Base-by-base conservation (phyloP, 805 yeast genomes). In the Ogataea pignaliae region DNA sequence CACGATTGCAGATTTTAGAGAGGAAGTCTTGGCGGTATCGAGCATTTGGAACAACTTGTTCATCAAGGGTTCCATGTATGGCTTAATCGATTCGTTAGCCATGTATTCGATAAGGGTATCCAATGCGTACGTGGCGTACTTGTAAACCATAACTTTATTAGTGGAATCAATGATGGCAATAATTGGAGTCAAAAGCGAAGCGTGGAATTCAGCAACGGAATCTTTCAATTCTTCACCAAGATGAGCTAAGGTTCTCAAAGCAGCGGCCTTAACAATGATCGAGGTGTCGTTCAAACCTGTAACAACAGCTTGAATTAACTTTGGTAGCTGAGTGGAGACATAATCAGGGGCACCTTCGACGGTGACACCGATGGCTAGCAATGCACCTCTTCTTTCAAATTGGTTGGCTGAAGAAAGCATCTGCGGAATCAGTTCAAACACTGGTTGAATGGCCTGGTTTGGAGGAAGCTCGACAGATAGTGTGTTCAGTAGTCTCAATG, bases 321-420 rank as follows among this genome's bases (percentile, higher is more conserved):
- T 82, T 47, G 78, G 76, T 48, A 90, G 68, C 61, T 89, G 91
- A 39, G 84, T 75, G 38, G 89, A 77, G 57, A 86, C 76, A 65
- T 75, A 91, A 61, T 93, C 99, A 50, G 98, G 98, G 35, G 98
- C 91, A 63, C 98, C 99, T 51, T 85, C 78, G 37, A 86, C 86
- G 41, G 91, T 81, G 45, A 81, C 87, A 56, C 95, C 88, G 50
- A 93, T 70, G 30, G 95, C 78, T 56, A 88, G 71, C 41, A 89
- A 73, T 43, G 85, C 93, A 47, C 95, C 97, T 70, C 97, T 82
- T 71, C 95, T 82, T 69, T 85, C 88, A 52, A 78, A 83, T 49
- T 76, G 74, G 62, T 87, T 80, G n/a, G 78, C 52, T 14, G 90
- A 77, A 39, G 78, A 67, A 48, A 83, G 64, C 72, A 82, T 66